Conservation (phyloP, 345 rosid genomes). For the Hevea brasiliensis region DNA sequence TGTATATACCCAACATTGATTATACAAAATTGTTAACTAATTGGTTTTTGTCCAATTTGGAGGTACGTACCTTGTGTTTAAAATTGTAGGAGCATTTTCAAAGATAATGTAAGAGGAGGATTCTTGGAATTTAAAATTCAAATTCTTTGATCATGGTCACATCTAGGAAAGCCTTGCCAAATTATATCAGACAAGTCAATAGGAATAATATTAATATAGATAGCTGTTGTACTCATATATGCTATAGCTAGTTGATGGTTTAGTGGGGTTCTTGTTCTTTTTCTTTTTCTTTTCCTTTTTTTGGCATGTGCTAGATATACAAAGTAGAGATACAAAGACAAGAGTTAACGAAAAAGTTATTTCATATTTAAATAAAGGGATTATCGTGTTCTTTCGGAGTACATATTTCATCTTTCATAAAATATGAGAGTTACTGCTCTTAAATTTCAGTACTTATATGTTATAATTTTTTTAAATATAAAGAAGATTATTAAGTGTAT, state of each 20-base stretch:
- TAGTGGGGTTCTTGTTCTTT: not conserved
- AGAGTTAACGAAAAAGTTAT: no score
- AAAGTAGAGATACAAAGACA: no score
- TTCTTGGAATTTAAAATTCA: not conserved
- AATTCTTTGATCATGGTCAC: conserved; percentile 9
- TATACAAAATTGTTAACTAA: no score
- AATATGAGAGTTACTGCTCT: no score
- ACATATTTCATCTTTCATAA: no score
- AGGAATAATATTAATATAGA: not conserved
- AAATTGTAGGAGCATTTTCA: conserved; percentile 3
- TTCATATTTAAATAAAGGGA: no score
- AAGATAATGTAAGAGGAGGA: not conserved
- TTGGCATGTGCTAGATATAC: no score
- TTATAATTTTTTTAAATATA: no score
- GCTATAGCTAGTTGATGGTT: not conserved
- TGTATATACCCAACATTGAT: conserved; percentile 21
- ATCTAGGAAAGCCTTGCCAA: conserved; percentile 1
- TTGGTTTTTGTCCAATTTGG: no score
- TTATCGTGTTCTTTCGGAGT: no score
- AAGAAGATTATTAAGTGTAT: no score
- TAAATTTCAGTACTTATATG: no score
- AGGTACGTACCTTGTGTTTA: not conserved
- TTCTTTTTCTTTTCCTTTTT: not conserved
- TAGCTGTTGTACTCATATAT: not conserved
- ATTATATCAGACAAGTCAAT: not conserved